Conservation (phyloP, 1,139 yeast species). For the Saccharomyces hybrid region DNA sequence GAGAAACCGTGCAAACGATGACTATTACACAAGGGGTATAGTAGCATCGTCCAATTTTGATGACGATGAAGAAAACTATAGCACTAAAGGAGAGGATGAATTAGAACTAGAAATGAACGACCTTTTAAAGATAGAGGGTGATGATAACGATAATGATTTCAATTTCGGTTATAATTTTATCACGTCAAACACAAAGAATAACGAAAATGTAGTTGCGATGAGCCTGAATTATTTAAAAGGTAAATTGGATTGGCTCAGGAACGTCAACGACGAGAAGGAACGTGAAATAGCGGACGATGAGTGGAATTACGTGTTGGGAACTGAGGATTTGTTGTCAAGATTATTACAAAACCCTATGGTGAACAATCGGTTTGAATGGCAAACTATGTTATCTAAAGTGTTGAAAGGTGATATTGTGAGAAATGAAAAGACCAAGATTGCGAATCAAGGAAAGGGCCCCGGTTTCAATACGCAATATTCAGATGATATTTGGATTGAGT, state of each 20-base stretch:
- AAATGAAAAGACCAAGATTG: constrained; percentile 81
- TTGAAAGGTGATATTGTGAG: constrained; percentile 90
- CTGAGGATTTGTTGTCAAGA: constrained; percentile 14
- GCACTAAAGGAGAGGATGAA: constrained; percentile 22
- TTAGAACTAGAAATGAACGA: constrained; percentile 28
- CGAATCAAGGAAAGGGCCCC: constrained; percentile 34
- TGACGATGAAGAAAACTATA: constrained; percentile 16
- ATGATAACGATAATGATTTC: constrained; percentile 12
- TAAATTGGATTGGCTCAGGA: constrained; percentile 25
- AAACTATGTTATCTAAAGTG: constrained; percentile 83
- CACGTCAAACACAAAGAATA: constrained; percentile 16
- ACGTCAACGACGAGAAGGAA: constrained; percentile 9
- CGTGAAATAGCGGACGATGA: not conserved
- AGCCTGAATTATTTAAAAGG: constrained; percentile 22
- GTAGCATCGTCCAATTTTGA: constrained; percentile 25
- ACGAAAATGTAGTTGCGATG: constrained; percentile 22
- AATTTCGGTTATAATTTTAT: constrained; percentile 21
- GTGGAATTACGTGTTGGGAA: constrained; percentile 7
- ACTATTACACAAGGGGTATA: constrained; percentile 60
- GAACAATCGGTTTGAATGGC: constrained; percentile 89
- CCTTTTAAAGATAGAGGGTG: constrained; percentile 16
- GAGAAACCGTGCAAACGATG: constrained; percentile 58
- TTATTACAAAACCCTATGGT: constrained; percentile 48
- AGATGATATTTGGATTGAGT: constrained; percentile 67
- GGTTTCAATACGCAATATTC: constrained; percentile 51